Base-by-base conservation (phyloP, 257 asterid genomes). In the Forsythia suspensa region DNA sequence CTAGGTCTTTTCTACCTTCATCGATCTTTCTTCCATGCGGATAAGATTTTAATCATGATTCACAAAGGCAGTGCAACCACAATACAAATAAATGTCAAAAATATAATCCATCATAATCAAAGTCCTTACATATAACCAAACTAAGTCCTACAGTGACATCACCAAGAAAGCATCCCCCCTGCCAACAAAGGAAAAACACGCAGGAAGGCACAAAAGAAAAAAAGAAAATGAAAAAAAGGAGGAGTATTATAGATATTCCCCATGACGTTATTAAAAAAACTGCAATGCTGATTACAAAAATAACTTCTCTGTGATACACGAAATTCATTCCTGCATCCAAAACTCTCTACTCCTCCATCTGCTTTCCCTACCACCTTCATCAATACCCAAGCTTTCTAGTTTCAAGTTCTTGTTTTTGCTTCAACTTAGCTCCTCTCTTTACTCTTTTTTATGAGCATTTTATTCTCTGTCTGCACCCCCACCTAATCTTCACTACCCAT, bases 1-100 rank as follows among this genome's bases (percentile, higher is more conserved):
- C 48, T 69, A 73, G 41, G n/a, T 29, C 38, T 39, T 77, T 69
- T 76, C 73, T 21, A 55, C 77, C 20, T 43, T 43, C 20, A 69
- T 57, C 70, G 34, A 73, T 69, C 24, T 18, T 51, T 51, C 15
- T 61, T 73, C 71, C 76, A 52, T 21, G 2, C 37, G 38, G 34
- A 39, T 74, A 36, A 57, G 57, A 72, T 71, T 78, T 41, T 29
- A 39, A 52, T 43, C 13, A 13, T 40, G 37, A 6, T 42, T 40
- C 84, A 57, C 34, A 5, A 69, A 74, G 20, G 24, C 39, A 59
- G 57, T 9, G 46, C 11, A 37, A 40, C 70, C 13, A 72, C 70
- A 15, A 51, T 12, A 44, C 38, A 11, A 37, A 52, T 18, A 70
- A 70, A 75, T 1, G 4, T 24, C 16, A 57, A 41, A 40, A 40